Base-by-base conservation (phyloP, 164 flowering plant species). In the Chimonanthus salicifolius region DNA sequence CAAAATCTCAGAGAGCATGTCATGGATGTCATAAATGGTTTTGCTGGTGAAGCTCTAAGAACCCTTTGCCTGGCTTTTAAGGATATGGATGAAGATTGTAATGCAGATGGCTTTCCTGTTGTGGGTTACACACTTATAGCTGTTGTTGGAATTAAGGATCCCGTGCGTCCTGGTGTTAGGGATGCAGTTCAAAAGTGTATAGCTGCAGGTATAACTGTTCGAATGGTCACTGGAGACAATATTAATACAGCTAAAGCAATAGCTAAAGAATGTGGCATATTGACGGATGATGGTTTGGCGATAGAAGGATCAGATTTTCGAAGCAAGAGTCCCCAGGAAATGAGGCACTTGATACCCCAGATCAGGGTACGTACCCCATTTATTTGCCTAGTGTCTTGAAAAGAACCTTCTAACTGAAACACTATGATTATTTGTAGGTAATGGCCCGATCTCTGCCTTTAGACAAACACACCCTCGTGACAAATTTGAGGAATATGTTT, bases 151-250 rank as follows among this genome's bases (percentile, higher is more conserved):
- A 86, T 86, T 13, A 86, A 85, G 77, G 89, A 86, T 77, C 89
- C 89, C 44, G 79, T 87, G 68, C 83, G 89, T 20, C 85, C 87
- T 58, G 84, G 84, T 47, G 89, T 87, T n/a, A 80, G 72, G 63
- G 80, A 86, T 21, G 89, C 89, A 5, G 89, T 86, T 33, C 58
- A 71, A 70, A 80, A 76, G 44, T 86, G 88, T 76, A 69, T 81
- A 70, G 83, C 72, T 64, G 87, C 87, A 65, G 89, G 87, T 58
- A 83, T 86, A 49, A 77, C 73, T 6, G 89, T 86, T 72, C 81
- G 86, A n/a, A 86, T 86, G 89, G 85, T 86, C 67, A 86, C 89
- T 5, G 89, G 89, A 64, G 87, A 86, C 68, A 86, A 86, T 72
- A 84, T 86, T 47, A 75, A 83, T 64, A 86, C 89, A 47, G 89